phyloP scores from a whole-genome alignment of 2,329 filamentous ascomycete species.

The Phyllosticta citrichinensis region DNA sequence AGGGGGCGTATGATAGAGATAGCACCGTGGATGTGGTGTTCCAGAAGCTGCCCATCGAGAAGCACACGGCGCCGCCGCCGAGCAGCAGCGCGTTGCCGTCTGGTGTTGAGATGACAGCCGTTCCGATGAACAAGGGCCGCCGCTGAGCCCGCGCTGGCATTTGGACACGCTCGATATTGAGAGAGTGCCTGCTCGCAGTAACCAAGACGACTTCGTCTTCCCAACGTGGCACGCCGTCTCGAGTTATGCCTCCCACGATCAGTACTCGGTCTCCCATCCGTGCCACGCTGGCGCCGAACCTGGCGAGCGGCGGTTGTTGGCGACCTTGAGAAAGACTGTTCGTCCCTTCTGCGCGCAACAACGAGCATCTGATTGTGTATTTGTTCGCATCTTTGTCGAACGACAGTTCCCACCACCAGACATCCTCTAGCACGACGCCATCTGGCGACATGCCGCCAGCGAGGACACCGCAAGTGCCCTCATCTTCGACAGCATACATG shows the following conservation, averaged over 20 bases:
- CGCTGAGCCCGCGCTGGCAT: slow-evolving; percentile 21
- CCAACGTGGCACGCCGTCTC: slow-evolving; percentile 33
- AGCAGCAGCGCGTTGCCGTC: slow-evolving; percentile 49
- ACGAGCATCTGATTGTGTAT: neutral
- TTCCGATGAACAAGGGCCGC: slow-evolving; percentile 63
- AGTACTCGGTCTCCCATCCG: slow-evolving; percentile 33
- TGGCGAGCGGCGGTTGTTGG: slow-evolving; percentile 35
- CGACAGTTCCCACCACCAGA: slow-evolving; percentile 52
- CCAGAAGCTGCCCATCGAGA: slow-evolving; percentile 73
- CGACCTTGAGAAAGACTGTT: slow-evolving; percentile 23
- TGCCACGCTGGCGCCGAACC: neutral
- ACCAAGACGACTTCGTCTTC: slow-evolving; percentile 46
- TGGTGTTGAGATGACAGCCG: slow-evolving; percentile 42
- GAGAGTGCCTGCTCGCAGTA: neutral
- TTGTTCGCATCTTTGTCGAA: neutral
- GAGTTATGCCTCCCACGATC: slow-evolving; percentile 44
- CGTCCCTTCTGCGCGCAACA: neutral
- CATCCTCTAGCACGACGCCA: slow-evolving; percentile 52
- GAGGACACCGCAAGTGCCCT: slow-evolving; percentile 49
- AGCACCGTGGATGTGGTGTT: neutral
- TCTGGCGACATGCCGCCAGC: slow-evolving; percentile 60
- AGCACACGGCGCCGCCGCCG: slow-evolving; percentile 79
- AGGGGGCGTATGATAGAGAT: neutral
- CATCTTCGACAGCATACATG: slow-evolving; percentile 35
- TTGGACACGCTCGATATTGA: neutral